These are phyloP conservation scores for Chrysoporthe cubensis DNA, from an alignment of 2,329 filamentous ascomycete species.

Conservation along the genomic window DNA sequence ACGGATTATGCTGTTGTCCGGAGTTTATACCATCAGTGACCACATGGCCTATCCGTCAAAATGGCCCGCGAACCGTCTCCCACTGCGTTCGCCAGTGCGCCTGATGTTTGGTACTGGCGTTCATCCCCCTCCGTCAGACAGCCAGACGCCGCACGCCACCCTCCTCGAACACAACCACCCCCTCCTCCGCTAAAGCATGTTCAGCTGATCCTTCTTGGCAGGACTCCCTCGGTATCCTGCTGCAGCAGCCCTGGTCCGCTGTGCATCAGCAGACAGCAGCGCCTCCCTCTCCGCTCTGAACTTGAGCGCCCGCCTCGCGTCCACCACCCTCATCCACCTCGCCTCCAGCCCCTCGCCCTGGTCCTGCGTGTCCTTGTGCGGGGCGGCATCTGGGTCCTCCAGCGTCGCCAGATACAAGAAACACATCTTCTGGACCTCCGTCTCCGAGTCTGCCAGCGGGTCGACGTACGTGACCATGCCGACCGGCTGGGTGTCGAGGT, in stretches of 20 bases:
- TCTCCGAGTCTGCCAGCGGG: slow-evolving; percentile 34
- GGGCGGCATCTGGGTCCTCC: slow-evolving; percentile 34
- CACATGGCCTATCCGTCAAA: neutral
- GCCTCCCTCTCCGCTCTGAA: slow-evolving; percentile 35
- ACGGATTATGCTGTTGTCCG: too few species aligned
- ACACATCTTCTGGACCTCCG: slow-evolving; percentile 42
- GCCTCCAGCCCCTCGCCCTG: slow-evolving; percentile 37
- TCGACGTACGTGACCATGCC: slow-evolving; percentile 44
- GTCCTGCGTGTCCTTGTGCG: slow-evolving; percentile 37
- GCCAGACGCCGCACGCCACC: neutral
- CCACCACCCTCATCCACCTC: slow-evolving; percentile 33
- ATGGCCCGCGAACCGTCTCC: neutral
- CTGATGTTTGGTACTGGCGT: neutral
- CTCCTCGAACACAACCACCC: neutral
- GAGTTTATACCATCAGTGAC: too few species aligned
- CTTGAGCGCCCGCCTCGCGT: slow-evolving; percentile 32
- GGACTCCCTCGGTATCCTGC: neutral
- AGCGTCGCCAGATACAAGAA: slow-evolving; percentile 45
- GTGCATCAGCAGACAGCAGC: slow-evolving; percentile 6
- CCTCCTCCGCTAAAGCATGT: neutral
- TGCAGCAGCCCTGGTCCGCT: neutral
- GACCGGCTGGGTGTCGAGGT: slow-evolving; percentile 41
- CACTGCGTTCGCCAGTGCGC: neutral
- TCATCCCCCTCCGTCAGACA: neutral
- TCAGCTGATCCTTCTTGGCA: neutral